Evolutionary conservation across 1,284 basidiomycete genomes (phyloP).

Genomic region (Microbotryum silenes-acaulis): DNA sequence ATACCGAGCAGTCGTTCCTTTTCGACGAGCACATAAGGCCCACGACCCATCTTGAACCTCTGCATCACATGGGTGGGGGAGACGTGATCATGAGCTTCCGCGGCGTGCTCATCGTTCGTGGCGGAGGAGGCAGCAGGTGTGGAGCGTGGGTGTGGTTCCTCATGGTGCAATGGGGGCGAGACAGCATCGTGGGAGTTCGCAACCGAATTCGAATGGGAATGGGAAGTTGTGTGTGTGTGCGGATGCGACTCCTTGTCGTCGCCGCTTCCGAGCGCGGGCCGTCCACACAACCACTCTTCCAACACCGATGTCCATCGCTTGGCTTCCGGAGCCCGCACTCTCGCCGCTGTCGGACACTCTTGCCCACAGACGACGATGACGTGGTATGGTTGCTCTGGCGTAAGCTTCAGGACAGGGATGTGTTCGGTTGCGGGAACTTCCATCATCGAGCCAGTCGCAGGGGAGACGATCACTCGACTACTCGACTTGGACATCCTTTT

Average conservation of each 20-base stretch:
- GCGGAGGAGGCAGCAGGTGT: too few species aligned
- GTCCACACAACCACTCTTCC: constrained; percentile 41
- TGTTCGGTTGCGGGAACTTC: neutral
- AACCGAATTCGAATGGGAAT: too few species aligned
- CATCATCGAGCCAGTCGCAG: neutral
- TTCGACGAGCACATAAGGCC: constrained; percentile 65
- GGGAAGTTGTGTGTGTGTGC: too few species aligned
- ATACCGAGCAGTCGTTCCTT: constrained; percentile 86
- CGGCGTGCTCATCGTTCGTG: too few species aligned
- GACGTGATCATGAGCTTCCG: too few species aligned
- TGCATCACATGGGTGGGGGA: neutral
- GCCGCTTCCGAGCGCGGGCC: neutral
- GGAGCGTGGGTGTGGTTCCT: too few species aligned
- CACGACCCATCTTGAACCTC: neutral
- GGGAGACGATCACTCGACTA: neutral
- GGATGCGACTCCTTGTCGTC: neutral
- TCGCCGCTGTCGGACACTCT: constrained; percentile 29
- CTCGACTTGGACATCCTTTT: neutral
- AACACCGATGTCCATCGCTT: constrained; percentile 40
- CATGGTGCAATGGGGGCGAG: too few species aligned
- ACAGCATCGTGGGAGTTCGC: too few species aligned
- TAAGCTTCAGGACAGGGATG: constrained; percentile 22
- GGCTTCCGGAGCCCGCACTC: constrained; percentile 18
- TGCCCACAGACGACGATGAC: constrained; percentile 33
- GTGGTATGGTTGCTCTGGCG: constrained; percentile 30